Conservation (phyloP, 2,329 filamentous ascomycete species). For the Rhytidhysteron rufulum region DNA sequence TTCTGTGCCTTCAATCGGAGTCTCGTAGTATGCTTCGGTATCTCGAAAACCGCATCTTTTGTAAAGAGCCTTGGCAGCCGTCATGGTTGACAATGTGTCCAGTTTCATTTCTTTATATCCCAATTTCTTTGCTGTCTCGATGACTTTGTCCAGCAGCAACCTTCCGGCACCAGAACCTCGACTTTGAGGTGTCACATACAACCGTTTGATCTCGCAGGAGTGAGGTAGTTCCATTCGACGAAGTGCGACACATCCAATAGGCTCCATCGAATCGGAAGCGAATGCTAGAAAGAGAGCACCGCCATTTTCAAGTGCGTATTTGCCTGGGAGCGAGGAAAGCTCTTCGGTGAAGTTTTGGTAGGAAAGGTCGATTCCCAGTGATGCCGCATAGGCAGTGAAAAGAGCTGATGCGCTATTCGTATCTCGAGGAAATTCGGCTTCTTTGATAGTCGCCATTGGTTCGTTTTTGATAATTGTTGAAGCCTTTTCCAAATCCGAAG, state of each 20-base stretch:
- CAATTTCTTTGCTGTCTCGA: slow-evolving; percentile 43
- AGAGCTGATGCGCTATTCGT: slow-evolving; percentile 12
- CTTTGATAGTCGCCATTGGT: background rate
- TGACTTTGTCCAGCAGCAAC: slow-evolving; percentile 42
- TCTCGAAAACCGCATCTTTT: slow-evolving; percentile 49
- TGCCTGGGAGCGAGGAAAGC: slow-evolving; percentile 51
- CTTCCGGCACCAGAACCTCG: slow-evolving; percentile 50
- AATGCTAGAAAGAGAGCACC: slow-evolving; percentile 50
- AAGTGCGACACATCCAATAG: slow-evolving; percentile 51
- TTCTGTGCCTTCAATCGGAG: slow-evolving; percentile 49
- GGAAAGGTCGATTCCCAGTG: slow-evolving; percentile 51
- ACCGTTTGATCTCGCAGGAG: slow-evolving; percentile 55
- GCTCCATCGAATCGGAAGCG: slow-evolving; percentile 12
- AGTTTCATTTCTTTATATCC: slow-evolving; percentile 53
- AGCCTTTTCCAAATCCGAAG: too few species aligned
- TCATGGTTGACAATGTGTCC: slow-evolving; percentile 55
- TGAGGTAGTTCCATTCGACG: slow-evolving; percentile 33
- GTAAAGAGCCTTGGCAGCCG: slow-evolving; percentile 49
- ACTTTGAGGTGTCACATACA: slow-evolving; percentile 49
- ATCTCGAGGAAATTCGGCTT: background rate
- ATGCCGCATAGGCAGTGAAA: slow-evolving; percentile 38
- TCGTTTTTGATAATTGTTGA: too few species aligned
- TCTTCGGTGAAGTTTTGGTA: slow-evolving; percentile 56
- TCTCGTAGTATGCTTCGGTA: slow-evolving; percentile 54
- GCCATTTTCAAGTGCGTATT: slow-evolving; percentile 44